Evolutionary conservation across 305 asterid genomes (phyloP).

Genomic region (Solanum hybrid): DNA sequence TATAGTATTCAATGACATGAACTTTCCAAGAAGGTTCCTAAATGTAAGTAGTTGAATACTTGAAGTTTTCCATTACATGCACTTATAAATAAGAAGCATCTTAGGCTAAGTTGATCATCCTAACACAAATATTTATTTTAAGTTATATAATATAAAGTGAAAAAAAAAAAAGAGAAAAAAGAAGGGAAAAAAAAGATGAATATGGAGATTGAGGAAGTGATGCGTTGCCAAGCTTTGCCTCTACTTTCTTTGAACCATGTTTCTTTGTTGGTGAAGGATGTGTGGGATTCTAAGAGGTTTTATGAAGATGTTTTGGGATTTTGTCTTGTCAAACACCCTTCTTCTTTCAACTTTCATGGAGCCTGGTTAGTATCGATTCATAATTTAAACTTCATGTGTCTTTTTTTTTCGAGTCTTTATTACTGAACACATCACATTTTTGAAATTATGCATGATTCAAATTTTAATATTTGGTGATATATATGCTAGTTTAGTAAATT

Average conservation of each 20-base stretch:
- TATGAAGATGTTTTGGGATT: conserved; percentile 28
- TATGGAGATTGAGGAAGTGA: conserved; percentile 20
- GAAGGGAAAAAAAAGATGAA: not conserved
- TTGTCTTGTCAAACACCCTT: conserved; percentile 21
- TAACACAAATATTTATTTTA: not conserved
- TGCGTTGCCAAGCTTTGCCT: conserved; percentile 15
- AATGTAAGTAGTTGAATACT: not conserved
- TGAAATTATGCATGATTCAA: not conserved
- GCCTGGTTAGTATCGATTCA: conserved; percentile 15
- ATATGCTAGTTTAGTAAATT: no score
- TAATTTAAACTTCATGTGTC: not conserved
- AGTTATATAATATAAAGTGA: not conserved
- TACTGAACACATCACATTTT: not conserved
- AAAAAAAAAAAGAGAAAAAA: not conserved
- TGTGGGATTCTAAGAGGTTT: conserved; percentile 13
- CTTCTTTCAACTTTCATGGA: conserved; percentile 24
- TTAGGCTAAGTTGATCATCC: not conserved
- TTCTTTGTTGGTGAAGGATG: conserved; percentile 20
- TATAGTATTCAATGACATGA: not conserved
- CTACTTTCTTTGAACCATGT: conserved; percentile 27
- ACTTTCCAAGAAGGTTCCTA: not conserved
- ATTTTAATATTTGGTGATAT: no score
- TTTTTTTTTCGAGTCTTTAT: not conserved
- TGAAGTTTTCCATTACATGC: not conserved
- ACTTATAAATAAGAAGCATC: not conserved